A percentile compares a stretch with the other conserved stretches of the same genome.
phyloP scores from a whole-genome alignment of 768 basidiomycete genomes.

The Tulasnella sp. region DNA sequence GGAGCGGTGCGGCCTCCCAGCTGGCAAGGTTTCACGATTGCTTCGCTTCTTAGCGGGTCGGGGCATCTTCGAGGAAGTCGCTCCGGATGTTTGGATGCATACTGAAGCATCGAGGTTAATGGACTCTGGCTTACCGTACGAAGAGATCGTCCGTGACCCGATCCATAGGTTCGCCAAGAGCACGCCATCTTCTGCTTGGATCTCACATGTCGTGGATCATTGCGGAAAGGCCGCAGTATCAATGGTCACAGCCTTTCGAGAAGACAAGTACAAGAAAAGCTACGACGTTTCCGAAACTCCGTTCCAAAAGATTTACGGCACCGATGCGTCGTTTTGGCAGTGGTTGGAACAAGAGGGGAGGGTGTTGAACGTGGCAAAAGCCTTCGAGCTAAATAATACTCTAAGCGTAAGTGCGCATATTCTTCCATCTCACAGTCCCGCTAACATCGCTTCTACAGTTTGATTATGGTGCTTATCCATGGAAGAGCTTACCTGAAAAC shows the following conservation, averaged over 20 bases:
- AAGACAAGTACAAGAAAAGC: not conserved
- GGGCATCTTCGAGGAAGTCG: not conserved
- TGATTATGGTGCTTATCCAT: not conserved
- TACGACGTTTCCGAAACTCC: not conserved
- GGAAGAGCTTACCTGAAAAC: not conserved
- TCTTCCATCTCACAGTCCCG: not conserved
- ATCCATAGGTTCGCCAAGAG: conserved; percentile 1
- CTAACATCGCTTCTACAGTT: not conserved
- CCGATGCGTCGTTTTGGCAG: not conserved
- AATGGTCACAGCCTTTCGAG: not conserved
- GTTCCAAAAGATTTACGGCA: not conserved
- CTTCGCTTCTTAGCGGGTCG: not conserved
- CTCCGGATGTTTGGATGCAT: conserved; percentile 11
- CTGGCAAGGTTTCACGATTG: not conserved
- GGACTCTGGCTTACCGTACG: conserved; percentile 10
- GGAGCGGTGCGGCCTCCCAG: not conserved
- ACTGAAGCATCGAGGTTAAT: not conserved
- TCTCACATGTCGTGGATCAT: not conserved
- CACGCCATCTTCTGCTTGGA: not conserved
- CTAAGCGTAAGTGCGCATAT: not conserved
- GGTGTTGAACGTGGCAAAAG: conserved; percentile 5
- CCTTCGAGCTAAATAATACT: not conserved
- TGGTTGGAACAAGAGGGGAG: conserved; percentile 3
- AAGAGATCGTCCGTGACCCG: not conserved
- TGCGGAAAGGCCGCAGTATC: not conserved